These are phyloP conservation scores for Suillus placidus DNA, from an alignment of 768 basidiomycete genomes.

Conservation along the genomic window DNA sequence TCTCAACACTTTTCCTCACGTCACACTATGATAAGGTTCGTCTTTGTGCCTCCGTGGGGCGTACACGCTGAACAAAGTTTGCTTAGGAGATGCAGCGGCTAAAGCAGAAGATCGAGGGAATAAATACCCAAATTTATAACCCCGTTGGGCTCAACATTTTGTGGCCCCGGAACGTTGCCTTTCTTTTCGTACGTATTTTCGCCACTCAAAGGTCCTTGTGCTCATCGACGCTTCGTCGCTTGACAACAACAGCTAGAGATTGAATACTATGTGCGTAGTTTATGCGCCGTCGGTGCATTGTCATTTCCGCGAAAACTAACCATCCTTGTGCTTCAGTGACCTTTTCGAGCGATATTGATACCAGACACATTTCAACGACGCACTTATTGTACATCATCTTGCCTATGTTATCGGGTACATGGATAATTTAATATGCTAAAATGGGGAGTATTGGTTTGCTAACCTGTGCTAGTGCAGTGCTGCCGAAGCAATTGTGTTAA, in stretches of 20 bases:
- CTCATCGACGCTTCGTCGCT: conserved; percentile 6
- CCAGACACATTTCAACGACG: conserved; percentile 1
- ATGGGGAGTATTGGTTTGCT: neutral
- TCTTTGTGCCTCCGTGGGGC: conserved; percentile 4
- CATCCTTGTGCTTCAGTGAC: conserved; percentile 7
- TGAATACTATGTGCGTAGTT: conserved; percentile 80
- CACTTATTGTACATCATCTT: conserved; percentile 6
- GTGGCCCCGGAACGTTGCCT: conserved; percentile 83
- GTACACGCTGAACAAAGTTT: conserved; percentile 10
- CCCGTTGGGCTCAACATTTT: conserved; percentile 85
- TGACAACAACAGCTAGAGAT: conserved; percentile 74
- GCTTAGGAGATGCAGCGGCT: conserved; percentile 78
- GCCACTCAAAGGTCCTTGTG: neutral
- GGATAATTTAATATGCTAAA: neutral
- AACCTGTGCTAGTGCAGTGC: neutral
- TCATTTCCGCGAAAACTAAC: conserved; percentile 9
- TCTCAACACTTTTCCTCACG: conserved; percentile 66
- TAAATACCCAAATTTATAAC: conserved; percentile 79
- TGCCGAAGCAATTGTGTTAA: neutral
- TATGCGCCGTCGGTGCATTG: neutral
- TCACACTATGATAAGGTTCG: conserved; percentile 83
- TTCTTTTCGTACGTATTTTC: conserved; percentile 79
- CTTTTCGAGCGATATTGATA: conserved; percentile 6
- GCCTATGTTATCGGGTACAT: conserved; percentile 5
- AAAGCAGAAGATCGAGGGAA: conserved; percentile 58